Base-by-base conservation (phyloP, 163 green algal genomes). In the Prototheca stagnorum region DNA sequence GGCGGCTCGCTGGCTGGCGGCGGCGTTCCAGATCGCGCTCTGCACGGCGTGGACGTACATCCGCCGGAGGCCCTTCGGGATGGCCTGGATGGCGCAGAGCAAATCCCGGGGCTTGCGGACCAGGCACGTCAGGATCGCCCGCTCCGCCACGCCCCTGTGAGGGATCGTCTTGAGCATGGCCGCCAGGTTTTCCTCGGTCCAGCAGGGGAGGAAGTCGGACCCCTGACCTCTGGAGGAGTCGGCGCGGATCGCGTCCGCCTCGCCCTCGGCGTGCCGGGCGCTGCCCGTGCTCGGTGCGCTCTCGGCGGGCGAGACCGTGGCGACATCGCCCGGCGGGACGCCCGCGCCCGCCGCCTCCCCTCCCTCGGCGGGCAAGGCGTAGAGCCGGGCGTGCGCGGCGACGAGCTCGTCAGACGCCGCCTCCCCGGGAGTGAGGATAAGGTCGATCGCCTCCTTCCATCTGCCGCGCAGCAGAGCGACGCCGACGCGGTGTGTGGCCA, bases 11-110 rank as follows among this genome's bases (percentile, higher is more conserved):
- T 83, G 65, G 20, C 68, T 85, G n/a, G 81, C 85, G 2, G 78
- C 86, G 2, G 35, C 29, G 57, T 97, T 97, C 84, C 84, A 97
- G n/a, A 93, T 49, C 9, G 15, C 9, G 57, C 67, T 85, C 54
- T 88, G 84, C 65, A 77, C 90, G 3, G 83, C 82, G 64, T 97
- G 86, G 47, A 95, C 64, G 63, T 94, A 97, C 69, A 93, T 81
- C 43, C 63, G 79, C 31, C 80, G 67, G 53, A 92, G 65, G 23
- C 78, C 88, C 40, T 76, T 68, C 0, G 85, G 85, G 12, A 95
- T 74, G 24, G 44, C 51, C 23, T 55, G 54, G 25, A 95, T 40
- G 1, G 77, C 81, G 5, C 39, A 44, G 6, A 78, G 28, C 20
- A 49, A 53, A n/a, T 37, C 31, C 11, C 31, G 12, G 31, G 11